Evolutionary conservation across 2,329 filamentous ascomycete species (phyloP), one percentile per base, ranked within the genome.

Genomic region (Fusarium camptoceras): DNA sequence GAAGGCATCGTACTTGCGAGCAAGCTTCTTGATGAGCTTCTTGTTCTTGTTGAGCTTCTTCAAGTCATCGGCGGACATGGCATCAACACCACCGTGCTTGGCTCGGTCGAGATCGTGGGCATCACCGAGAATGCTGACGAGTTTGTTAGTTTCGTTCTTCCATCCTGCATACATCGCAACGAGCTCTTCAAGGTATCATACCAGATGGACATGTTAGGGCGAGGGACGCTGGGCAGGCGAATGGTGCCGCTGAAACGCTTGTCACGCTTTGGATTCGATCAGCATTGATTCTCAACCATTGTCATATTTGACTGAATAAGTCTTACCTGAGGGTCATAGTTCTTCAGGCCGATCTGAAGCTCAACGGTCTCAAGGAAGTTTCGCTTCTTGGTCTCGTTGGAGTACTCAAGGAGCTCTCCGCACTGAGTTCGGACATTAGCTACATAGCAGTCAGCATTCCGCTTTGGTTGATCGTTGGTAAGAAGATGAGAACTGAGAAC

Each of bases 31-130:
- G 92, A 99, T 98, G 81, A 98, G 92, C 92, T 99, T 99, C 93
- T 99, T 98, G 94, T 99, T 99, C 94, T 99, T 99, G 92, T 99
- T 99, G 78, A 99, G 94, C 92, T 99, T 99, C 93, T 99, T 99
- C 87, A 99, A 87, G 86, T 99, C 96, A 81, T 99, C 96, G 76
- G 93, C 86, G 81, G 93, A 97, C 96, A 98, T 98, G 87, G 95
- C 94, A 83, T 99, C 96, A 78, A 98, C 90, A 84, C 94, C 95
- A 81, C 94, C 93, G 89, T 99, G 96, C 92, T 99, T 99, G 82
- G 96, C 95, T 90, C 96, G 94, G 85, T 99, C 96, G 82, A 99
- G 97, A 90, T 99, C 96, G 89, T 98, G 95, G 91, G 89, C 87
- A 85, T 89, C 87, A 87, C 87, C 87, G 65, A 89, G 83, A 78